Evolutionary conservation across 176 grass and related monocot genomes (phyloP).

Genomic region (Zoysia japonica): DNA sequence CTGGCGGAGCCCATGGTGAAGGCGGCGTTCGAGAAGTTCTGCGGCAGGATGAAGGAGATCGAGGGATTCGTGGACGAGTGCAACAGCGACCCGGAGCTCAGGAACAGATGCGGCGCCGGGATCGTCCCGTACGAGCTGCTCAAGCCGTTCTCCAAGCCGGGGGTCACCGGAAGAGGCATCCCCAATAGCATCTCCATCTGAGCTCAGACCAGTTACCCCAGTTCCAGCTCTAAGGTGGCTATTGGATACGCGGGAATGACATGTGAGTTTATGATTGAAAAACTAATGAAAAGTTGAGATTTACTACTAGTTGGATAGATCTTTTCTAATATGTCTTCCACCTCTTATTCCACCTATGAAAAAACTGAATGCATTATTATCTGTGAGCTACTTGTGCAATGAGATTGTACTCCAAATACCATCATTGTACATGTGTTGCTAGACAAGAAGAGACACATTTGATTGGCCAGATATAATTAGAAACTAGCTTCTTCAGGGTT

Average conservation of each 20-base stretch:
- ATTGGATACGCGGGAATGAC: no score
- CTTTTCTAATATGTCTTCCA: no score
- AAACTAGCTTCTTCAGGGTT: no score
- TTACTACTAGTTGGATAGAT: no score
- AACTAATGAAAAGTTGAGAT: no score
- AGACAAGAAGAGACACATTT: background rate
- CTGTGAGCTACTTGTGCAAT: conserved; percentile 19
- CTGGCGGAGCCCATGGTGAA: conserved; percentile 53
- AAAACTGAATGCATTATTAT: background rate
- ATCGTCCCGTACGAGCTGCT: conserved; percentile 88
- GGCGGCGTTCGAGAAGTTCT: conserved; percentile 78
- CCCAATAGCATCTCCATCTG: conserved; percentile 94
- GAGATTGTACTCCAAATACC: conserved; percentile 1
- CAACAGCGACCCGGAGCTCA: conserved; percentile 54
- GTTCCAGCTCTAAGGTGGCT: background rate
- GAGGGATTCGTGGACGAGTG: conserved; percentile 67
- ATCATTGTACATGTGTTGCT: background rate
- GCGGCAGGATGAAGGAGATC: conserved; percentile 72
- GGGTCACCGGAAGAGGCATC: conserved; percentile 82
- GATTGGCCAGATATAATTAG: background rate
- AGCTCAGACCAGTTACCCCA: background rate
- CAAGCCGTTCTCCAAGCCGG: conserved; percentile 73
- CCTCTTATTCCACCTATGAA: no score
- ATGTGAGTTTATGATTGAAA: no score
- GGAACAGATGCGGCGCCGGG: conserved; percentile 76